Evolutionary conservation across 345 rosid species (phyloP), one percentile per base, ranked within the genome.

Genomic region (Dovyalis caffra): DNA sequence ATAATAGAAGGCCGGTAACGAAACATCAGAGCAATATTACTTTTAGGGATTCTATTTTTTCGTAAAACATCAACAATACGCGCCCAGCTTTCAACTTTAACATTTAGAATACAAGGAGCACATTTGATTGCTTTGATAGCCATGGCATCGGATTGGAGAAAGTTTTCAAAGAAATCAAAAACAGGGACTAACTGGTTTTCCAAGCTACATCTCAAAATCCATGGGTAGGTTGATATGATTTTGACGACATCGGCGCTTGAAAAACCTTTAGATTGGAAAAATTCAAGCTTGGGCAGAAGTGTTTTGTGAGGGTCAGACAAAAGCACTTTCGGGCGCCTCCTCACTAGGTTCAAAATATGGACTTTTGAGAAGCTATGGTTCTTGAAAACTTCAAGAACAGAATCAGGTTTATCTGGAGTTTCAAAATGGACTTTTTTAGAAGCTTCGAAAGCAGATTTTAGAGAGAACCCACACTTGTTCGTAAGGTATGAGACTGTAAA

Each of bases 221-320:
- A 8, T 3, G 80, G 85, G 5, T 16, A 0, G 1, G 1, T 1
- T 28, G 71, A 8, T 25, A 82, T 26, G 15, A 73, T 53, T 10
- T 7, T 45, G 31, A 37, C 65, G 65, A 82, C 49, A 35, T 70
- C 75, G 31, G 65, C 4, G 1, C 63, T 47, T 6, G 82, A 82
- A 58, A 69, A 23, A 15, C 80, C 79, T 65, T 40, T 69, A 9
- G 83, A 73, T 7, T 9, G 9, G 16, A 82, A 76, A 34, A 79
- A 82, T 7, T 61, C 67, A 3, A 82, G 16, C 60, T 82, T 78
- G 61, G 72, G 78, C 21, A 38, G 9, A 6, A 74, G 10, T 12
- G 37, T 23, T 8, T 16, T 60, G 12, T 38, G 20, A 28, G 67
- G 26, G 10, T 35, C 0, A 16, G 3, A 37, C 26, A 23, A 1